Evolutionary conservation across 805 yeast species (phyloP).

Genomic region (Yarrowia sp.): DNA sequence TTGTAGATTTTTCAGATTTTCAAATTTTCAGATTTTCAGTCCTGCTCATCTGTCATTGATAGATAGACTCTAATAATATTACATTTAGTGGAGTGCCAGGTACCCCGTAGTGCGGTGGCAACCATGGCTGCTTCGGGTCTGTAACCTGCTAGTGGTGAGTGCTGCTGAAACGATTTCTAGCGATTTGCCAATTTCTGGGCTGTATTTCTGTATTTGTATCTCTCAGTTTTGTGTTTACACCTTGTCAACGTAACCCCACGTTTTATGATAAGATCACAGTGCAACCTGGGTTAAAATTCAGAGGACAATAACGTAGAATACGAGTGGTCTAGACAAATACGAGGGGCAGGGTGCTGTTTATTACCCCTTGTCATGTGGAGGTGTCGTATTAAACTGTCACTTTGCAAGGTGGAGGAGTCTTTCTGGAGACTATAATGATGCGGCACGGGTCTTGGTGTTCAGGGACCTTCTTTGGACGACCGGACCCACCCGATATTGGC

Average conservation of each 20-base stretch:
- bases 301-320: neutral
- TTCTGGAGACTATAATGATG: neutral
- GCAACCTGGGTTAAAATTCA: neutral
- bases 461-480: neutral
- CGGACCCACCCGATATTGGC: neutral
- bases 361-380: conserved; percentile 3
- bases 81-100: neutral
- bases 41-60: too few relatives aligned
- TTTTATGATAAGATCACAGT: neutral
- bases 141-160: neutral
- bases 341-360: conserved; percentile 11
- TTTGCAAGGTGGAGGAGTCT: neutral
- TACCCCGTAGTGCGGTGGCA: conserved; percentile 7
- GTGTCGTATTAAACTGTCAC: conserved; percentile 18
- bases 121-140: conserved; percentile 32
- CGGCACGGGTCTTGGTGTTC: neutral
- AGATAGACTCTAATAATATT: neutral
- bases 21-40: too few relatives aligned
- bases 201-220: neutral
- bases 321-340: conserved; percentile 30
- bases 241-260: neutral
- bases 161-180: neutral
- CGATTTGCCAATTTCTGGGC: neutral
- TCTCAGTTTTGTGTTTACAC: neutral
- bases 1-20: too few relatives aligned